A percentile compares a stretch with the other conserved stretches of the same genome.
These are phyloP conservation scores for Fusarium anthophilum DNA, from an alignment of 2,329 filamentous ascomycete genomes.

Conservation along the genomic window DNA sequence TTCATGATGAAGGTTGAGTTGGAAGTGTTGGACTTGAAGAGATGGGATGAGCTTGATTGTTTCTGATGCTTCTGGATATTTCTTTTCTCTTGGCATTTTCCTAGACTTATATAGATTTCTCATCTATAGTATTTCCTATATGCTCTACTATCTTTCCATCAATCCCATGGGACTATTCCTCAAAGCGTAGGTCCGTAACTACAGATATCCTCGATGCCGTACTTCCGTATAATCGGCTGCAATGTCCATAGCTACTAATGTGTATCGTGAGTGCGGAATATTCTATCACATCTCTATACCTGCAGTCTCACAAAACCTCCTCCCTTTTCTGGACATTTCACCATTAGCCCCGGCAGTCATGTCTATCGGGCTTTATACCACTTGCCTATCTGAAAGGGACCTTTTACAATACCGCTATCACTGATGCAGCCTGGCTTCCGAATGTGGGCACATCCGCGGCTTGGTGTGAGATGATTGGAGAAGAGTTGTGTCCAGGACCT, in stretches of 20 bases:
- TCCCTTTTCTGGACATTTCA: conserved; percentile 10
- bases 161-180: background rate
- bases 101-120: background rate
- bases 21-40: background rate
- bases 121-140: rapidly evolving
- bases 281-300: background rate
- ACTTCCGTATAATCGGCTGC: background rate
- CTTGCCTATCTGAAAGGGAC: conserved; percentile 22
- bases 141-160: background rate
- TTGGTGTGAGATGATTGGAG: conserved; percentile 3
- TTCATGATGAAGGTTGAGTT: background rate
- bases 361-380: background rate
- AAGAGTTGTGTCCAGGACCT: background rate
- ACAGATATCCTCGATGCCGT: background rate
- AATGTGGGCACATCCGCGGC: background rate
- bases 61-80: background rate
- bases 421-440: background rate
- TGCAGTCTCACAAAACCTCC: background rate
- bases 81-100: background rate
- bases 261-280: background rate
- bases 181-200: background rate
- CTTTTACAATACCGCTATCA: conserved; percentile 14
- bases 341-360: background rate
- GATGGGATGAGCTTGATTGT: background rate
- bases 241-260: background rate